Evolutionary conservation across 345 rosid species (phyloP).

Genomic region (Dovyalis caffra): DNA sequence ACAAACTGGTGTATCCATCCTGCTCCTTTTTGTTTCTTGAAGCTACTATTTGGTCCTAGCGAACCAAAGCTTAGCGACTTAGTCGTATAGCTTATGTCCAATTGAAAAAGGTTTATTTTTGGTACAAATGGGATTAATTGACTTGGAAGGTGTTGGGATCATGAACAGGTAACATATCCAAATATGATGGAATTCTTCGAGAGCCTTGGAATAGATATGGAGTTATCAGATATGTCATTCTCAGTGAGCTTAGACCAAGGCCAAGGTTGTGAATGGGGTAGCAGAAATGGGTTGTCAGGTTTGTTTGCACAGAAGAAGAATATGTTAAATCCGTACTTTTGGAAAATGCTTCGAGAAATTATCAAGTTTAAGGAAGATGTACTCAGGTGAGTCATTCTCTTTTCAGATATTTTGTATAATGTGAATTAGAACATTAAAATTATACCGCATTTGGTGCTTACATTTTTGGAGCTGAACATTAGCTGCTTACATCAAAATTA

Average conservation of each 20-base stretch:
- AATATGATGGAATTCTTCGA: constrained; percentile 92
- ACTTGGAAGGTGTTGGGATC: background rate
- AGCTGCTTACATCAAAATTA: background rate
- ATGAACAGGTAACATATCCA: constrained; percentile 78
- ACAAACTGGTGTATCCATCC: too few relatives aligned
- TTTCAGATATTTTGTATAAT: background rate
- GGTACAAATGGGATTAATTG: background rate
- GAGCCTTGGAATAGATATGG: constrained; percentile 78
- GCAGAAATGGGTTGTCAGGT: constrained; percentile 65
- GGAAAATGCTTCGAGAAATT: constrained; percentile 81
- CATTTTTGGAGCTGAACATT: background rate
- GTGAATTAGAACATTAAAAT: background rate
- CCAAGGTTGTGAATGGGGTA: constrained; percentile 87
- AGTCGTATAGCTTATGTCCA: too few relatives aligned
- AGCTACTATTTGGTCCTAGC: background rate
- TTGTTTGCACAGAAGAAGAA: constrained; percentile 79
- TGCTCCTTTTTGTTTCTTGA: too few relatives aligned
- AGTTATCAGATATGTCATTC: constrained; percentile 78
- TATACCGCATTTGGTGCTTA: background rate
- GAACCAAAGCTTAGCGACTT: background rate
- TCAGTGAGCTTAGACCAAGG: constrained; percentile 79
- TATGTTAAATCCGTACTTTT: constrained; percentile 57
- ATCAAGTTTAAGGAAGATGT: constrained; percentile 66
- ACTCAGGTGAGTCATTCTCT: constrained; percentile 35
- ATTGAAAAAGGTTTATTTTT: too few relatives aligned